Base-by-base conservation (phyloP, 2,329 filamentous ascomycete species). In the Plenodomus lindquistii region DNA sequence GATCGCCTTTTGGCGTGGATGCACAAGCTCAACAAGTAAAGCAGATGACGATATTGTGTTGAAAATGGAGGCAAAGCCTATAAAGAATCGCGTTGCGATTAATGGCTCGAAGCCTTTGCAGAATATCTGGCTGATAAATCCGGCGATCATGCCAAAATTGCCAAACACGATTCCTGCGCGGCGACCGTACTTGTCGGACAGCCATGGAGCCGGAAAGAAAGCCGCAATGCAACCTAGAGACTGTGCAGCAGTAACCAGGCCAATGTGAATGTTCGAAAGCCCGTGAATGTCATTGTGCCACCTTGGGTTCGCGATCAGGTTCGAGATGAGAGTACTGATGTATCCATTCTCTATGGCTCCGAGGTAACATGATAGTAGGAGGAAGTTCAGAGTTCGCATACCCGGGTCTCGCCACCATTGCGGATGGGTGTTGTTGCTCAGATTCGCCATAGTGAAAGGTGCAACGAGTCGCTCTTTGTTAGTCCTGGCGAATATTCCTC, bases 301-400 rank as follows among this genome's bases (percentile, higher is more conserved):
- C 16, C 37, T 37, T 3, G 50, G 53, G 22, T 60, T 57, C 21
- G 57, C 27, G 3, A 59, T 48, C 3, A 60, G 50, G 22, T 35
- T 55, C 20, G 55, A 55, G 17, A 60, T 59, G 16, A 59, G 55
- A 2, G 57, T 49, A 34, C 50, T 57, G 24, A 48, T 40, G 43
- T 60, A 60, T 31, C 53, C 57, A 17, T 59, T 59, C 3, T 48
- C 22, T 7, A 54, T 55, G 35, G 57, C 57, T n/a, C 52, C 57
- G 7, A 59, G 43, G 39, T 60, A 60, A 42, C 53, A 51, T n/a
- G 55, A 20, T 11, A 55, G 42, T 17, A 60, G 50, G 27, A 57
- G 42, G 20, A 57, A 40, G 29, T 57, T 55, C 21, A 59, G 50
- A 18, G 46, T 49, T 16, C 53, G 44, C 35, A 59, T 44, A 15